Evolutionary conservation across 495 filamentous ascomycete species (phyloP).

Genomic region (Neurospora sp.): DNA sequence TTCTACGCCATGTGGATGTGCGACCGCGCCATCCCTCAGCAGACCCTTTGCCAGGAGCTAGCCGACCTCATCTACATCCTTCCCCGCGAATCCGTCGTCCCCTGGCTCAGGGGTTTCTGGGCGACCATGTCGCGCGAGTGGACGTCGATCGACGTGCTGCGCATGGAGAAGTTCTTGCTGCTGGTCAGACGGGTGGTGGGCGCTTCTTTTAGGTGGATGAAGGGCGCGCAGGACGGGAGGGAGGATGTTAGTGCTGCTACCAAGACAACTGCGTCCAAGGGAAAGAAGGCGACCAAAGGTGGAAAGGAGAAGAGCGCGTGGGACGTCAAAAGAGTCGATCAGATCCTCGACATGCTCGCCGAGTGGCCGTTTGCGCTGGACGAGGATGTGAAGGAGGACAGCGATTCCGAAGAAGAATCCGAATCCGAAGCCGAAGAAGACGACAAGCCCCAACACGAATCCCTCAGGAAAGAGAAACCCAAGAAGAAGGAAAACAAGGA

Average conservation of each 20-base stretch:
- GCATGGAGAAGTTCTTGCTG: conserved; percentile 88
- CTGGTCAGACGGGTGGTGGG: conserved; percentile 69
- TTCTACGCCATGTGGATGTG: conserved; percentile 97
- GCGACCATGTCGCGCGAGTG: conserved; percentile 76
- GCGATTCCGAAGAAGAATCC: not conserved
- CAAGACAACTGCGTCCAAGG: conserved; percentile 35
- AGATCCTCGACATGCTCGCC: conserved; percentile 27
- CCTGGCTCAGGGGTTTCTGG: conserved; percentile 76
- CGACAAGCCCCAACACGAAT: conserved; percentile 14
- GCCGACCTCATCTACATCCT: conserved; percentile 61
- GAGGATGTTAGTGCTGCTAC: conserved; percentile 62
- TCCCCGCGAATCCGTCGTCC: conserved; percentile 46
- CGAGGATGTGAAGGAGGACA: conserved; percentile 23
- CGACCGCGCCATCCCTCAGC: conserved; percentile 78
- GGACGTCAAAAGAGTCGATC: conserved; percentile 24
- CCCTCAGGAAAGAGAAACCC: not conserved
- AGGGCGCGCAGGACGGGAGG: conserved; percentile 26
- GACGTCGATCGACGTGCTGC: conserved; percentile 67
- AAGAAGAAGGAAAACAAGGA: not conserved
- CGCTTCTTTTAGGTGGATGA: conserved; percentile 51
- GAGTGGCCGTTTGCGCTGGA: conserved; percentile 35
- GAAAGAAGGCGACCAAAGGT: conserved; percentile 11
- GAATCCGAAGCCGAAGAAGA: conserved; percentile 4
- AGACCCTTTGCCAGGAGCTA: conserved; percentile 68
- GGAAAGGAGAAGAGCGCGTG: conserved; percentile 11